phyloP scores from a whole-genome alignment of 352 stramenopile species.

The Vaucheria bursata region DNA sequence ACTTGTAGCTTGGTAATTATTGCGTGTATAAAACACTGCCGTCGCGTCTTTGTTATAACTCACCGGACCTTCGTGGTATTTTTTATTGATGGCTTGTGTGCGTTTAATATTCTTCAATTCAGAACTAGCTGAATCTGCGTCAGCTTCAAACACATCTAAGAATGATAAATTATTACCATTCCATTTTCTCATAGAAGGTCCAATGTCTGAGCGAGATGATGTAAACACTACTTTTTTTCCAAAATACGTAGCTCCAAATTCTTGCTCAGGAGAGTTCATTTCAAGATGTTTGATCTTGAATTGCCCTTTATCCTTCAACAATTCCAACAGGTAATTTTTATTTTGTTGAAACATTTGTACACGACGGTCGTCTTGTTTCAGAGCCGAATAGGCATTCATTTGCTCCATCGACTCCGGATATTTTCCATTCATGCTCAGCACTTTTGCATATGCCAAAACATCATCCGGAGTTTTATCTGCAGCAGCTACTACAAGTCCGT shows the following conservation, averaged over 20 bases:
- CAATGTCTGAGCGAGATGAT: too few species aligned
- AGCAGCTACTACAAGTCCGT: too few species aligned
- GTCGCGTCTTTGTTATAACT: background rate
- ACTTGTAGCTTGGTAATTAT: constrained; percentile 4
- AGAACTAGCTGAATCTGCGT: too few species aligned
- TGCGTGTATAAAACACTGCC: background rate
- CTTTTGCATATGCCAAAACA: background rate
- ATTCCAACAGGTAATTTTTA: too few species aligned
- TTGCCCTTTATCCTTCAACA: too few species aligned
- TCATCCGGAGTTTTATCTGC: background rate
- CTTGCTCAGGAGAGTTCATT: background rate
- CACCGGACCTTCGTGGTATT: background rate
- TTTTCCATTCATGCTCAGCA: background rate
- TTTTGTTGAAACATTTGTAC: background rate
- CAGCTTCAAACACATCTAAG: too few species aligned
- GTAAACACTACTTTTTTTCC: background rate
- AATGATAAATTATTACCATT: too few species aligned
- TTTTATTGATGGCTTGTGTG: background rate
- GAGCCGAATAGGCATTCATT: background rate
- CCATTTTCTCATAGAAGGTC: too few species aligned
- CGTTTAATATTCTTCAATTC: too few species aligned
- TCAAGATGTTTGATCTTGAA: background rate
- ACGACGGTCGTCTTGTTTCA: background rate
- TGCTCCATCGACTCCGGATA: background rate
- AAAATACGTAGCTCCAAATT: background rate